Percentiles rank a stretch among this genome's conserved stretches.
Evolutionary conservation across 1,284 basidiomycete species (phyloP).

Genomic region (Malassezia restricta): DNA sequence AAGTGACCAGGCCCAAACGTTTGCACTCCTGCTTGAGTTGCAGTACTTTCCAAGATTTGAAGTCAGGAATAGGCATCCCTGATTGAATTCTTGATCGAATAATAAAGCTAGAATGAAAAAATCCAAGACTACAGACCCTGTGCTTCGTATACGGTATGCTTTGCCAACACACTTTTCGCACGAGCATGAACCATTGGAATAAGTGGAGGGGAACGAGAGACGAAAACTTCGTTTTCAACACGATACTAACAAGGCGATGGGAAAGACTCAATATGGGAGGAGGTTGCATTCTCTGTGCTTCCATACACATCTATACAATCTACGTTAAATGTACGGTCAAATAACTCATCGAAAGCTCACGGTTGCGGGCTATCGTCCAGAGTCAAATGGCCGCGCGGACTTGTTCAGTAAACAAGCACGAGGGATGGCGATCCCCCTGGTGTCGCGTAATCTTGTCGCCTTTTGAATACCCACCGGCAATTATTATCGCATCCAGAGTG

Average conservation of each 20-base stretch:
- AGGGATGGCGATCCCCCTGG: conserved; percentile 17
- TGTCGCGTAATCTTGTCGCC: conserved; percentile 16
- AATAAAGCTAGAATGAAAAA: neutral
- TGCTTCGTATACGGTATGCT: too few relatives aligned
- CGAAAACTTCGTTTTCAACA: too few relatives aligned
- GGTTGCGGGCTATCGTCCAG: neutral
- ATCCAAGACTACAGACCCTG: neutral
- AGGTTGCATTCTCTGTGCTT: too few relatives aligned
- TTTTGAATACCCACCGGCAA: conserved; percentile 11
- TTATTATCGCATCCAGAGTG: neutral
- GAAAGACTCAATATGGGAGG: too few relatives aligned
- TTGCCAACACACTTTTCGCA: too few relatives aligned
- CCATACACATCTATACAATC: too few relatives aligned
- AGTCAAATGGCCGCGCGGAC: conserved; percentile 10
- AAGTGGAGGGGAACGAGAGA: neutral
- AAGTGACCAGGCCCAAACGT: neutral
- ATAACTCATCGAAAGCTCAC: too few relatives aligned
- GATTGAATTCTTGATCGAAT: too few relatives aligned
- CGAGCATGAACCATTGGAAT: conserved; percentile 23
- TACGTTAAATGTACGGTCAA: too few relatives aligned
- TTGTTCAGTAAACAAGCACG: conserved; percentile 8
- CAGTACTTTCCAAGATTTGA: neutral
- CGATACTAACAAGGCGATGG: too few relatives aligned
- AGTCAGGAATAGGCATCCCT: neutral
- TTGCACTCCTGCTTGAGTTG: conserved; percentile 1